A percentile compares a stretch with the other conserved stretches of the same genome.
phyloP scores from a whole-genome alignment of 345 rosid genomes.

The Mangifera indica region DNA sequence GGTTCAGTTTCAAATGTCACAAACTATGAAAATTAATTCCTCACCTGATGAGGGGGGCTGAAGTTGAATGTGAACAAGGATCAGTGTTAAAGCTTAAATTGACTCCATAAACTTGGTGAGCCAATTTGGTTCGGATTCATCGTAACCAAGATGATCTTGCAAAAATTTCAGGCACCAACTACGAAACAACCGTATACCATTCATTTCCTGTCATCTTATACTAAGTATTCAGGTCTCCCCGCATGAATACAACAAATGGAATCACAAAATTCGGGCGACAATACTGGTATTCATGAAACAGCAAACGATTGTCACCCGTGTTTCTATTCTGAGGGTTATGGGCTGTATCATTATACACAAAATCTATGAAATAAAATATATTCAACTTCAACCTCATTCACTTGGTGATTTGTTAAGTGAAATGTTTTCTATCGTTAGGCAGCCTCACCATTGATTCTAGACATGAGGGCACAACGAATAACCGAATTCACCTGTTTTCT shows the following conservation, averaged over 20 bases:
- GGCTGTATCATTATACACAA: neutral
- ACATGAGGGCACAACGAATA: slow-evolving; percentile 35
- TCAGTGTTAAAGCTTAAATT: too few species aligned
- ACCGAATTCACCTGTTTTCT: slow-evolving; percentile 65
- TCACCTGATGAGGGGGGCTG: too few species aligned
- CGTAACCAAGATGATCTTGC: too few species aligned
- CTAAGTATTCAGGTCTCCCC: neutral
- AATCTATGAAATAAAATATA: too few species aligned
- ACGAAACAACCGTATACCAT: too few species aligned
- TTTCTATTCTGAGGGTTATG: neutral
- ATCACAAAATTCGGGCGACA: slow-evolving; percentile 22
- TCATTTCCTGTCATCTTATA: neutral
- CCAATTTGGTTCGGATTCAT: too few species aligned
- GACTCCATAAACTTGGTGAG: too few species aligned
- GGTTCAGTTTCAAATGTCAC: too few species aligned
- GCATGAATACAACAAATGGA: slow-evolving; percentile 16
- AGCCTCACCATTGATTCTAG: slow-evolving; percentile 13
- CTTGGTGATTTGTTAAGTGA: slow-evolving; percentile 1
- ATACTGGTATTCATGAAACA: slow-evolving; percentile 18
- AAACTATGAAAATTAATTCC: too few species aligned
- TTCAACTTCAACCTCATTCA: slow-evolving; percentile 15
- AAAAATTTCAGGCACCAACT: too few species aligned
- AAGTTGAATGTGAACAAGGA: too few species aligned
- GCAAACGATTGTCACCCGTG: slow-evolving; percentile 6
- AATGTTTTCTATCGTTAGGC: neutral